These are phyloP conservation scores for Plantago lanceolata DNA, from an alignment of 305 asterid species.

Conservation along the genomic window DNA sequence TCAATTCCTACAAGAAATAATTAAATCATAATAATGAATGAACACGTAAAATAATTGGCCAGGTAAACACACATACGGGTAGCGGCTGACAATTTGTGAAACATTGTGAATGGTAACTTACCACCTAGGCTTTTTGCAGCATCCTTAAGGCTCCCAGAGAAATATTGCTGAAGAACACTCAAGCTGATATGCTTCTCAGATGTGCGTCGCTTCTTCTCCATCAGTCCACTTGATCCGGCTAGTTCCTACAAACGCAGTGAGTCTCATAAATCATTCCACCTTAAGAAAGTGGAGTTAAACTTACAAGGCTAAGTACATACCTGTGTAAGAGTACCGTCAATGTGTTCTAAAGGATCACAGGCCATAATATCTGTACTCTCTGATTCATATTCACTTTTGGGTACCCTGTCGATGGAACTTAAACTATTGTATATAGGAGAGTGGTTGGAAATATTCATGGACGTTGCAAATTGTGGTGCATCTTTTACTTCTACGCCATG, in stretches of 20 bases:
- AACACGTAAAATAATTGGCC: neutral
- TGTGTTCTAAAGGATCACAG: too few relatives aligned
- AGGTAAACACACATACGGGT: too few relatives aligned
- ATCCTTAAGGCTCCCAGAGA: conserved; percentile 72
- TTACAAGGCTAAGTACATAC: neutral
- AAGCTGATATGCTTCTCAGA: conserved; percentile 60
- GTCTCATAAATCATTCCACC: neutral
- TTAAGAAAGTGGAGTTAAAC: neutral
- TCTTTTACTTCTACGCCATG: conserved; percentile 21
- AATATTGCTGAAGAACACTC: conserved; percentile 67
- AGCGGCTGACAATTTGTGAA: neutral
- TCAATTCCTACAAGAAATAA: neutral
- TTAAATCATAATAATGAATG: neutral
- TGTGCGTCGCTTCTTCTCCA: conserved; percentile 53
- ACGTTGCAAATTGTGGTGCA: conserved; percentile 24
- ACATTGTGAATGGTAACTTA: conserved; percentile 25
- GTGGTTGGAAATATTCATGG: neutral
- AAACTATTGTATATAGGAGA: too few relatives aligned
- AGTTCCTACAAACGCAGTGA: conserved; percentile 24
- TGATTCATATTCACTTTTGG: neutral
- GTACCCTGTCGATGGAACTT: neutral
- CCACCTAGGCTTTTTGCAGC: conserved; percentile 86
- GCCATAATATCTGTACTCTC: neutral
- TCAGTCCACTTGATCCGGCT: conserved; percentile 30
- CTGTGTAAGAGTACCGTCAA: neutral